Conservation (phyloP, 306 rosid species). For the Medicago arabica region DNA sequence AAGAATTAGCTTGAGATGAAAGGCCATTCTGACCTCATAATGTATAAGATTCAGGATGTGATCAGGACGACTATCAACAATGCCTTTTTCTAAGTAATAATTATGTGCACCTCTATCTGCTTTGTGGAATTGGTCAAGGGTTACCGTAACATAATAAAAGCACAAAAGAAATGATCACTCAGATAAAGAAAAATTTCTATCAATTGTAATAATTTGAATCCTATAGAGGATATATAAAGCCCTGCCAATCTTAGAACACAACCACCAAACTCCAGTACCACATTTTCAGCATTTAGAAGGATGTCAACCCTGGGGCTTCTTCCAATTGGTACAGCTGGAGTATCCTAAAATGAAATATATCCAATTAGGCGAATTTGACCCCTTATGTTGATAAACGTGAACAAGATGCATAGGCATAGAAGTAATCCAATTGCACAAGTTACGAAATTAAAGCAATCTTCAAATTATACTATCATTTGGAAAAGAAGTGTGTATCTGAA, state of each 20-base stretch:
- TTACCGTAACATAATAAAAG: conserved; percentile 36
- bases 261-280: conserved; percentile 75
- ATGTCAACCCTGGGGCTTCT: conserved; percentile 80
- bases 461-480: conserved; percentile 9
- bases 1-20: conserved; percentile 38
- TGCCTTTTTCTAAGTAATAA: conserved; percentile 84
- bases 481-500: conserved; percentile 2
- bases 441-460: conserved; percentile 30
- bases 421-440: conserved; percentile 9
- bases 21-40: conserved; percentile 70
- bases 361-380: too few species aligned
- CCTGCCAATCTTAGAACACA: conserved; percentile 92
- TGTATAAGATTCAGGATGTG: conserved; percentile 88
- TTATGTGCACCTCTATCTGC: conserved; percentile 94
- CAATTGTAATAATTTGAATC: conserved; percentile 38
- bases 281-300: conserved; percentile 79
- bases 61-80: conserved; percentile 78
- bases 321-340: conserved; percentile 81
- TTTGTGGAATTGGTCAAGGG: conserved; percentile 78
- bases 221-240: conserved; percentile 87
- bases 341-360: conserved; percentile 56
- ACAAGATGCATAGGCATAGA: conserved; percentile 12
- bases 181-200: neutral
- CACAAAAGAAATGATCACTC: conserved; percentile 22
- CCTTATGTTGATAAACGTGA: too few species aligned